phyloP scores from a whole-genome alignment of 116 monocot genomes.

The Dioscorea cayenensis region DNA sequence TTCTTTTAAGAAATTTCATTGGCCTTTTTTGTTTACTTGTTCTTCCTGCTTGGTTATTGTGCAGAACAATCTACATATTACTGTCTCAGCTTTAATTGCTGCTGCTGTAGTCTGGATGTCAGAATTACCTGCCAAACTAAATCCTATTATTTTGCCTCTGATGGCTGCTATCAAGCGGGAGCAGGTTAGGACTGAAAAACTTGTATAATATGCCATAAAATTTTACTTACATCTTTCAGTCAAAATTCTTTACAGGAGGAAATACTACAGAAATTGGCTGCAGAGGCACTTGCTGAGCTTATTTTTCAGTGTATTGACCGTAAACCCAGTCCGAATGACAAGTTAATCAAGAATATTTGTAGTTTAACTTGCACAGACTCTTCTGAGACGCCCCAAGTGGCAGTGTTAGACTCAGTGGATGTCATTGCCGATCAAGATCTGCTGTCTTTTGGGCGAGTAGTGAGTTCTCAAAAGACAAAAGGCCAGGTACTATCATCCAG shows the following conservation, averaged over 20 bases:
- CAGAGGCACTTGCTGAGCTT: slow-evolving; percentile 89
- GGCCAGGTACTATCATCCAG: slow-evolving; percentile 28
- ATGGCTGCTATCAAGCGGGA: slow-evolving; percentile 98
- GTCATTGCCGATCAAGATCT: slow-evolving; percentile 77
- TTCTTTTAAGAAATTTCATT: background rate
- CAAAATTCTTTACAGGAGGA: slow-evolving; percentile 58
- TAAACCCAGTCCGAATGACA: slow-evolving; percentile 92
- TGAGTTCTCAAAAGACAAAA: slow-evolving; percentile 47
- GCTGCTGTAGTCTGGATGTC: slow-evolving; percentile 89
- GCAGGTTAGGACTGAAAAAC: slow-evolving; percentile 39
- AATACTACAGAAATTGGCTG: slow-evolving; percentile 74
- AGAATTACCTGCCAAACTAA: slow-evolving; percentile 74
- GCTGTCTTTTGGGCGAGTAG: slow-evolving; percentile 32
- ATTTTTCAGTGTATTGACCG: slow-evolving; percentile 82
- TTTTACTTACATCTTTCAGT: background rate
- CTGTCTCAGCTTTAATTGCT: slow-evolving; percentile 79
- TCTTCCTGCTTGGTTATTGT: slow-evolving; percentile 2
- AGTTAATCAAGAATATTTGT: slow-evolving; percentile 83
- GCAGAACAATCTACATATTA: slow-evolving; percentile 94
- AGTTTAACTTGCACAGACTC: slow-evolving; percentile 75
- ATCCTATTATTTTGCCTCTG: slow-evolving; percentile 92
- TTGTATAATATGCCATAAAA: background rate
- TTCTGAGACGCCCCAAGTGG: slow-evolving; percentile 79
- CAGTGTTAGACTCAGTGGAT: slow-evolving; percentile 59
- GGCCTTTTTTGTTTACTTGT: background rate